Conservation (phyloP, 257 asterid species). For the Coffea eugenioides region DNA sequence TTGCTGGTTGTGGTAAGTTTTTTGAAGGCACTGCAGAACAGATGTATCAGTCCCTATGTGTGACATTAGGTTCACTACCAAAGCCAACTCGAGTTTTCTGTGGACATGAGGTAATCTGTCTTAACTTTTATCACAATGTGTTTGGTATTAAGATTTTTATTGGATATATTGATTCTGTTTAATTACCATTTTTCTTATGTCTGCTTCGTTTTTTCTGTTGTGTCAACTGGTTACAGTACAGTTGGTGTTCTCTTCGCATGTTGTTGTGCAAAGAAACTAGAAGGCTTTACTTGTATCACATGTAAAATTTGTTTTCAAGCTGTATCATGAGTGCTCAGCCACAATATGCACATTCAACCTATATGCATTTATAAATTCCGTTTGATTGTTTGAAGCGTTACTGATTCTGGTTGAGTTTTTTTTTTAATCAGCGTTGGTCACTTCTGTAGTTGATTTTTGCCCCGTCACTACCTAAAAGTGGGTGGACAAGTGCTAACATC, state of each 20-base stretch:
- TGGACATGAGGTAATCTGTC: conserved; percentile 72
- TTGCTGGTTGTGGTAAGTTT: conserved; percentile 91
- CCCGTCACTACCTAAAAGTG: background rate
- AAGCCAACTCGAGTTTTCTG: conserved; percentile 78
- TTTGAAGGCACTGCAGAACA: conserved; percentile 89
- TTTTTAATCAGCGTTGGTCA: background rate
- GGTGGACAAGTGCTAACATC: background rate
- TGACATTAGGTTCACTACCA: conserved; percentile 72
- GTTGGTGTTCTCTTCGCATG: background rate
- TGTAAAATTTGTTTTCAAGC: background rate
- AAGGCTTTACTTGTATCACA: background rate
- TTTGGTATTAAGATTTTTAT: background rate
- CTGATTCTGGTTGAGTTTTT: background rate
- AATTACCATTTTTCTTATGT: background rate
- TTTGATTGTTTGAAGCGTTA: background rate
- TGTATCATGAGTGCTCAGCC: background rate
- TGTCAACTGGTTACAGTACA: background rate
- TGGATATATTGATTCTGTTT: too few relatives aligned
- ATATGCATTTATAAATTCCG: background rate
- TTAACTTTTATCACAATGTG: background rate
- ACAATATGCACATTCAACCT: background rate
- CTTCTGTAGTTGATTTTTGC: background rate
- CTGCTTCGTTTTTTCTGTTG: background rate
- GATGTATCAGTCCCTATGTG: conserved; percentile 77
- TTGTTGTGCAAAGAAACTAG: background rate